Evolutionary conservation across 2,329 filamentous ascomycete species (phyloP), one percentile per base, ranked within the genome.

Genomic region (Botrytis deweyae): DNA sequence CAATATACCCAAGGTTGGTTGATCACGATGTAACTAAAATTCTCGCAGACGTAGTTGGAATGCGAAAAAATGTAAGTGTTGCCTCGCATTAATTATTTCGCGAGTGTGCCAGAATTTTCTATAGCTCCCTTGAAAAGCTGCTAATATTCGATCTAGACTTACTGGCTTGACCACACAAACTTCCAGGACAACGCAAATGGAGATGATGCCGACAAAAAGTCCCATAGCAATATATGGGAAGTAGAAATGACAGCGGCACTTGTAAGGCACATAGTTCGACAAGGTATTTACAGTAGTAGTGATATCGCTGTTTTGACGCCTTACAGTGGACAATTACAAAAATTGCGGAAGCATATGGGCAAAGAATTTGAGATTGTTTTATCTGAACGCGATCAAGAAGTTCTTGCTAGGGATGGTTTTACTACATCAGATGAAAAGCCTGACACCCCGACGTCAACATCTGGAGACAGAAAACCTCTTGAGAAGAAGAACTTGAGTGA

Each of bases 251-350:
- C 87, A 0, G 82, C 85, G 10, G 86, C 88, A 0, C 81, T 94
- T 0, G 88, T 93, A 0, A 85, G 85, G 0, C 91, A 95, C 78
- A 81, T 95, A 0, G 83, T 91, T 8, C 84, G 86, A 0, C 92
- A 94, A 78, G 91, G 91, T 3, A 74, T 66, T 0, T 93, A 94
- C 79, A 80, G 80, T 0, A 81, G 82, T 0, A 84, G 84, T 0
- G 89, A 94, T 2, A 92, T 95, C 74, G 91, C 91, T 0, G 88
- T 95, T 0, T 79, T 95, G 9, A 94, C 92, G 0, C 90, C 89
- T 0, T 92, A 92, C 74, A 80, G 86, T 0, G 89, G 88, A 0
- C 89, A 92, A 75, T 80, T 89, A 3, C 83, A 86, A 59, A 78
- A 76, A 33, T 55, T 80, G 9, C 73, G 76, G 12, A 33, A 29